Conservation (phyloP, 306 rosid species). For the Herpetospermum pedunculosum region DNA sequence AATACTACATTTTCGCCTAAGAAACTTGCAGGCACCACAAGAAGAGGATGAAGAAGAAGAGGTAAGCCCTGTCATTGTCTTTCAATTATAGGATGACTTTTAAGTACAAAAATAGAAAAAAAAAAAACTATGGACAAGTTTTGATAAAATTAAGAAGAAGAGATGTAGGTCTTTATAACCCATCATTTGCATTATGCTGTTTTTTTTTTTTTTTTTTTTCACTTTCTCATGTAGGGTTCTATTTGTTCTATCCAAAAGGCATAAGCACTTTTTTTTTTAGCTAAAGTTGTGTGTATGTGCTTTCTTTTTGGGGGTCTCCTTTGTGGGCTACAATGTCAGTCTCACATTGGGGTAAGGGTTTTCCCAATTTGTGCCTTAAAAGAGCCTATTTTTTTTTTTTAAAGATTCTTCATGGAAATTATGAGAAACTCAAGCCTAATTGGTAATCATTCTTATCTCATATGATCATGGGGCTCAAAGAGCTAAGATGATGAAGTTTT, state of each 20-base stretch:
- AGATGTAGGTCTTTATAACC: conserved; percentile 43
- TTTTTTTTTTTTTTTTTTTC: not conserved
- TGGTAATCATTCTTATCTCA: conserved; percentile 11
- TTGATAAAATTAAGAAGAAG: conserved; percentile 1
- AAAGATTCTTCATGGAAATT: conserved; percentile 14
- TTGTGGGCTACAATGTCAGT: conserved; percentile 49
- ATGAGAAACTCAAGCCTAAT: conserved; percentile 23
- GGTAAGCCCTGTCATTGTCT: conserved; percentile 41
- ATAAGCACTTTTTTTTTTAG: conserved; percentile 10
- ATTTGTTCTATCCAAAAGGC: conserved; percentile 25
- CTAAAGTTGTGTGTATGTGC: conserved; percentile 11
- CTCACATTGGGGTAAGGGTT: conserved; percentile 31
- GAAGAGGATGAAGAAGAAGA: conserved; percentile 18
- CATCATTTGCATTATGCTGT: conserved; percentile 10
- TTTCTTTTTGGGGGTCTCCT: conserved; percentile 35
- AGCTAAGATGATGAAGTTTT: not conserved
- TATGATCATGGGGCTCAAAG: conserved; percentile 1
- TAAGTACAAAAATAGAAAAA: not conserved
- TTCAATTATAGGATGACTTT: not conserved
- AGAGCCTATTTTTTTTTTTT: conserved; percentile 15
- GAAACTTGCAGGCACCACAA: conserved; percentile 73
- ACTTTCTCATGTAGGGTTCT: not conserved
- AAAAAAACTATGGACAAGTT: not conserved
- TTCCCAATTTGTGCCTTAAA: conserved; percentile 28
- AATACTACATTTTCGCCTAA: conserved; percentile 45